Conservation (phyloP, 768 basidiomycete species). For the Russula olivacea region DNA sequence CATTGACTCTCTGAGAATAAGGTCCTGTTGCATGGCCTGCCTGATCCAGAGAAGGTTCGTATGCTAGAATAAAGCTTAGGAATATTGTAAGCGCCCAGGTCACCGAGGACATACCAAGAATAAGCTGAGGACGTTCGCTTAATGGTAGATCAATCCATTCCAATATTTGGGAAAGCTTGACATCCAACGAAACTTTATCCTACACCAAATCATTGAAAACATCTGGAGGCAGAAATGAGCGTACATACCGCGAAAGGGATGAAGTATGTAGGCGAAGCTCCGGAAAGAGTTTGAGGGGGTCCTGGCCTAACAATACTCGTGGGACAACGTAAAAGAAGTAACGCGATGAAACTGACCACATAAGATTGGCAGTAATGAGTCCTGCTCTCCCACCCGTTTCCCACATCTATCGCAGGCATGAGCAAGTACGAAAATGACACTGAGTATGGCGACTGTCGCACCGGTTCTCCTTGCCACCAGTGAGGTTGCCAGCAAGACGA, state of each 20-base stretch:
- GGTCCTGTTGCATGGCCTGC: slow-evolving; percentile 73
- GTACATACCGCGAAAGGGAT: slow-evolving; percentile 64
- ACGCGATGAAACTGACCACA: slow-evolving; percentile 62
- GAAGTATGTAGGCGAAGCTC: slow-evolving; percentile 65
- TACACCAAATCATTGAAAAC: slow-evolving; percentile 12
- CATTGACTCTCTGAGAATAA: slow-evolving; percentile 62
- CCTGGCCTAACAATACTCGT: slow-evolving; percentile 57
- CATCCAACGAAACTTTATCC: slow-evolving; percentile 57
- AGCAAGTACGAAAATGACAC: not conserved
- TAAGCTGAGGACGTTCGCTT: slow-evolving; percentile 66
- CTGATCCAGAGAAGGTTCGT: slow-evolving; percentile 83
- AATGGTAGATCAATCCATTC: slow-evolving; percentile 78
- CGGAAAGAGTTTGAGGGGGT: slow-evolving; percentile 62
- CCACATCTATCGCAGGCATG: slow-evolving; percentile 61
- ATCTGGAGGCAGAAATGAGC: not conserved
- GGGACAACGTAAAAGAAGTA: not conserved
- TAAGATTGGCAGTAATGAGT: slow-evolving; percentile 74
- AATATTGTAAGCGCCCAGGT: slow-evolving; percentile 7
- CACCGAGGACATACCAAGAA: slow-evolving; percentile 48
- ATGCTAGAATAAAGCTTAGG: slow-evolving; percentile 41
- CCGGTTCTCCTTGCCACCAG: slow-evolving; percentile 92
- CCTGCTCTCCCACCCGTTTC: slow-evolving; percentile 75
- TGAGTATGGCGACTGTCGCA: slow-evolving; percentile 33
- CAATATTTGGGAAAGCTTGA: slow-evolving; percentile 73
- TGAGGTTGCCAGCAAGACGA: slow-evolving; percentile 56